These are phyloP conservation scores for Xylogone sp. DNA, from an alignment of 2,329 filamentous ascomycete species.

Conservation along the genomic window DNA sequence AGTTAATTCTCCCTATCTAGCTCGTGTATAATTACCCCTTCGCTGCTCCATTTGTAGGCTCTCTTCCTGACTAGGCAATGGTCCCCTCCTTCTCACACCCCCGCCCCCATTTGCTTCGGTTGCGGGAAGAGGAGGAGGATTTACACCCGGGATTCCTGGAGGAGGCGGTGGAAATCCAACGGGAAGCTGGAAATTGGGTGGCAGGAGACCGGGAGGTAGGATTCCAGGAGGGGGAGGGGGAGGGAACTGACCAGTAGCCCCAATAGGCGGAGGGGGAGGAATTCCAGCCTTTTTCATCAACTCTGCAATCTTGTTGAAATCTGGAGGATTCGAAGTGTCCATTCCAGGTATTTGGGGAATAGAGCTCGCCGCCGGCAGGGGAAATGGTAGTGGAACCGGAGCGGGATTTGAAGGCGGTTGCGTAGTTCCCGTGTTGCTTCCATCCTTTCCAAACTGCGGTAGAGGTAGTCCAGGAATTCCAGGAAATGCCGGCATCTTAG, in stretches of 20 bases:
- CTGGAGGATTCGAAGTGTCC: constrained; percentile 56
- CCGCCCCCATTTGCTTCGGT: constrained; percentile 28
- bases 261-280: constrained; percentile 50
- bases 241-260: constrained; percentile 17
- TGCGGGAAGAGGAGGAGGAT: constrained; percentile 32
- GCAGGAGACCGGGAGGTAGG: constrained; percentile 43
- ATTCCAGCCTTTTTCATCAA: constrained; percentile 64
- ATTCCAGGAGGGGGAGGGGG: constrained; percentile 38
- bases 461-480: constrained; percentile 39
- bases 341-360: constrained; percentile 45
- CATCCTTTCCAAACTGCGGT: constrained; percentile 20
- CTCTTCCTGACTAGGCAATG: constrained; percentile 79
- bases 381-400: constrained; percentile 47
- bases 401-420: constrained; percentile 34
- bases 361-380: constrained; percentile 40
- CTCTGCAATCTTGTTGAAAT: constrained; percentile 58
- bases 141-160: constrained; percentile 35
- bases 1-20: constrained; percentile 15
- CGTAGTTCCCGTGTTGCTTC: constrained; percentile 15
- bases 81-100: constrained; percentile 56
- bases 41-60: constrained; percentile 75
- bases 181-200: constrained; percentile 34
- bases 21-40: constrained; percentile 55
- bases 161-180: constrained; percentile 33
- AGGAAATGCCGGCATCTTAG: constrained; percentile 55